Evolutionary conservation across 208 protist species (phyloP), one percentile per base, ranked within the genome.

Genomic region (Acanthamoeba lenticulata): DNA sequence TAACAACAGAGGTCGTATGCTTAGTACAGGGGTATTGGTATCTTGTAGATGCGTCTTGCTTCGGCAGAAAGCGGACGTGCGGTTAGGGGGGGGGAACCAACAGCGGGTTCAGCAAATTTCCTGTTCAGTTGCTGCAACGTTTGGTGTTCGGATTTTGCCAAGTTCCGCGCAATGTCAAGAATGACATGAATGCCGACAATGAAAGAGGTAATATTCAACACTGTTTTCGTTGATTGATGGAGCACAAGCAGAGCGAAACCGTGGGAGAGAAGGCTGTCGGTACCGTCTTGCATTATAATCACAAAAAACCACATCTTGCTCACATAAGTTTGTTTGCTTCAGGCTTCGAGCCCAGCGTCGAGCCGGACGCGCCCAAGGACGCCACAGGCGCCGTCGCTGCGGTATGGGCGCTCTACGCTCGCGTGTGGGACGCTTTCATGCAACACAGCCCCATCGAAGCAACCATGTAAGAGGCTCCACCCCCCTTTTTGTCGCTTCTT

Each of bases 21-120:
- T 15, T 52, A 52, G 15, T 52, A 15, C 45, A 52, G 45, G 15
- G 45, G 45, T 15, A 19, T 5, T 52, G 45, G 45, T 19, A 5
- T 52, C 9, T 52, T 15, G 45, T 52, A 52, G 15, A 52, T 19
- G 47, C 15, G 9, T 52, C 52, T 4, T 9, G 27, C 60, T 67
- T 67, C 60, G 60, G 60, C 60, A 67, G 60, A 67, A 67, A 36
- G 9, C n/a, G n/a, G n/a, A n/a, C n/a, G n/a, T n/a, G n/a, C n/a
- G n/a, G n/a, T n/a, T n/a, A n/a, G 47, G 47, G 47, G 47, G 47
- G 47, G 47, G 15, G 1, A 34, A 29, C 29, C n/a, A 29, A 36
- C n/a, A 36, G 60, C 36, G 60, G 60, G 60, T 67, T 67, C 60
- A 67, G 60, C 60, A 67, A 67, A 67, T 67, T 67, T 67, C 60